These are phyloP conservation scores for Bacterosira constricta DNA, from an alignment of 108 stramenopile species.

Conservation along the genomic window DNA sequence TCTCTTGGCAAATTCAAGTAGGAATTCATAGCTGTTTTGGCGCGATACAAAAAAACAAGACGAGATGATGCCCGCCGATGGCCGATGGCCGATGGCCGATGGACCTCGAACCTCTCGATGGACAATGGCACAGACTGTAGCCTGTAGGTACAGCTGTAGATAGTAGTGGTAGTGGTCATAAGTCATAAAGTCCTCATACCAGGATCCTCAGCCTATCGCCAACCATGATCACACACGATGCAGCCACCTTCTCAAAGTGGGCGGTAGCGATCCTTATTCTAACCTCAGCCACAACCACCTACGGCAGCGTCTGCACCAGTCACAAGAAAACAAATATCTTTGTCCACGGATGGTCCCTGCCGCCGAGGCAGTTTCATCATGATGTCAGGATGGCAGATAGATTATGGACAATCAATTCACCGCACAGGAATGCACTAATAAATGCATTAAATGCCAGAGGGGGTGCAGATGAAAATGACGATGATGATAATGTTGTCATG, in stretches of 20 bases:
- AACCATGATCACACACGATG: not conserved
- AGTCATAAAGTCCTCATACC: too few relatives aligned
- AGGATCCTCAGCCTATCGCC: too few relatives aligned
- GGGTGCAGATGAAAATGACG: not conserved
- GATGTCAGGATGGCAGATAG: not conserved
- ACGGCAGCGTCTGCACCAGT: not conserved
- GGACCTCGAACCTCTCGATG: too few relatives aligned
- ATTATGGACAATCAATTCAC: not conserved
- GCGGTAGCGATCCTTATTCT: not conserved
- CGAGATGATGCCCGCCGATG: too few relatives aligned
- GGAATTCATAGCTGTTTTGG: too few relatives aligned
- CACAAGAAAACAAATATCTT: too few relatives aligned
- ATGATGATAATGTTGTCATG: not conserved
- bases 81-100: too few relatives aligned
- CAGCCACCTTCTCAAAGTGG: not conserved
- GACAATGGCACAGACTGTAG: too few relatives aligned
- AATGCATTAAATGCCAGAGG: not conserved
- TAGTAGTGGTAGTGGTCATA: too few relatives aligned
- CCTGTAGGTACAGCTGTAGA: too few relatives aligned
- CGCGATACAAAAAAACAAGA: too few relatives aligned
- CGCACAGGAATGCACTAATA: not conserved
- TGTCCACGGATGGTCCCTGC: not conserved
- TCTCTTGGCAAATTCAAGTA: too few relatives aligned
- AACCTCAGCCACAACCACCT: slow-evolving; percentile 1
- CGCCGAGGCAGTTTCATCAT: not conserved